Percentiles rank a stretch among this genome's conserved stretches.
Evolutionary conservation across 2,329 filamentous ascomycete species (phyloP).

Genomic region (Xylariaceae sp.): DNA sequence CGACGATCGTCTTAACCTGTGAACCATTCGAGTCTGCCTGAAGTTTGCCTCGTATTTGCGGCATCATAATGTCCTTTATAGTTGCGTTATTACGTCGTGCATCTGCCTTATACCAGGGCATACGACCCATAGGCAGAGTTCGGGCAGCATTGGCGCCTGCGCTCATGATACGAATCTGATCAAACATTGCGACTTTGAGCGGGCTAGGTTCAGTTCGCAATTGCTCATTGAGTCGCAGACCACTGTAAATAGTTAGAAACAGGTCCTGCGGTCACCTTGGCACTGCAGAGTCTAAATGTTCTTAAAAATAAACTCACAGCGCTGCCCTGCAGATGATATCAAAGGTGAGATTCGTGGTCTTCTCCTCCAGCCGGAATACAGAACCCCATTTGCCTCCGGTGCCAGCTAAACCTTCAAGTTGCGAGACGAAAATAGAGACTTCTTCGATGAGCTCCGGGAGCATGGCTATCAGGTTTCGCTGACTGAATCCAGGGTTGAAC

Average conservation of each 20-base stretch:
- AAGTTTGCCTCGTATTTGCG: slow-evolving; percentile 36
- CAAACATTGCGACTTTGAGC: slow-evolving; percentile 34
- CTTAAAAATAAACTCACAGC: slow-evolving; percentile 40
- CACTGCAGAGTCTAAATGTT: not conserved
- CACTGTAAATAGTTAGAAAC: slow-evolving; percentile 28
- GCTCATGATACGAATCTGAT: slow-evolving; percentile 33
- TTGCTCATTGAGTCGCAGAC: slow-evolving; percentile 38
- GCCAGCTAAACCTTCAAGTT: slow-evolving; percentile 39
- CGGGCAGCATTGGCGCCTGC: slow-evolving; percentile 28
- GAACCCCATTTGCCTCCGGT: slow-evolving; percentile 39
- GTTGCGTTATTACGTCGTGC: slow-evolving; percentile 36
- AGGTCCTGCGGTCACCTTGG: not conserved
- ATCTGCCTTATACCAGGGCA: slow-evolving; percentile 34
- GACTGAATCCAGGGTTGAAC: slow-evolving; percentile 48
- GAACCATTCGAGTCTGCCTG: slow-evolving; percentile 20
- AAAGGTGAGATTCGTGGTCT: slow-evolving; percentile 48
- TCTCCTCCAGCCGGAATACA: slow-evolving; percentile 45
- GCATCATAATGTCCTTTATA: slow-evolving; percentile 36
- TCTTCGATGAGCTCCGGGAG: slow-evolving; percentile 49
- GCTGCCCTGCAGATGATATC: slow-evolving; percentile 49
- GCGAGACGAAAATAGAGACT: slow-evolving; percentile 44
- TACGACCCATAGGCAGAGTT: slow-evolving; percentile 25
- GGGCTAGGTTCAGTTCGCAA: slow-evolving; percentile 29
- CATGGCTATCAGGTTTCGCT: slow-evolving; percentile 44
- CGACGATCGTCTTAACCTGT: slow-evolving; percentile 38